Evolutionary conservation across 2,329 filamentous ascomycete genomes (phyloP), one percentile per base, ranked within the genome.

Genomic region (Cercospora berteroae): DNA sequence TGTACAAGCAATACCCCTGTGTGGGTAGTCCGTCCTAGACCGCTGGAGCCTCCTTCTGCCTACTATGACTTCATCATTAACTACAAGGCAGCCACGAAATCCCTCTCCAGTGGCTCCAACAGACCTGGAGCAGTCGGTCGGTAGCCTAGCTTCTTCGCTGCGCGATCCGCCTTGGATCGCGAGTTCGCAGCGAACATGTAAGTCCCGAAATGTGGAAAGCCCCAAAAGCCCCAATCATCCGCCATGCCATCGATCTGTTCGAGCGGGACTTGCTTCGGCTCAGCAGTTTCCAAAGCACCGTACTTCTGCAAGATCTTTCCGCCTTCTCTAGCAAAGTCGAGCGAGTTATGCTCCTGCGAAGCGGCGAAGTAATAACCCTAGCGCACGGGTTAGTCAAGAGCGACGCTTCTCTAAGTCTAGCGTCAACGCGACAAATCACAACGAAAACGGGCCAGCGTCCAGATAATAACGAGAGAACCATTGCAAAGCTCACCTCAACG

Each of bases 61-160:
- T 55, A 27, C 23, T 20, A 55, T 55, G 48, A 55, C 48, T 29
- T 27, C 48, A 55, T 55, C 12, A 27, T 27, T 23, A 9, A 27
- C 6, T 25, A 55, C 23, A 55, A 27, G 42, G 44, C 55, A 52
- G 57, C 66, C 20, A 68, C 27, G 31, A 72, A 42, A 60, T 76
- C 80, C 1, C 78, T 77, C 64, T 86, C 84, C 27, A 77, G 70
- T 18, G 83, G 81, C 5, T 88, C 85, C 67, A 82, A 75, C 61
- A 90, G 66, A 25, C 80, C 81, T 31, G 80, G 80, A 58, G 83
- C 77, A 25, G 77, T 79, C 0, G 87, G 86, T 33, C 81, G 80
- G 87, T 87, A 90, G 0, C 84, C 86, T 5, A 90, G 74, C 63
- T 85, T 74, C 68, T 86, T 84, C 13, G 79, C 81, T 1, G 85